Evolutionary conservation across 108 stramenopile species (phyloP), one percentile per base, ranked within the genome.

Genomic region (Cylindrotheca fusiformis): DNA sequence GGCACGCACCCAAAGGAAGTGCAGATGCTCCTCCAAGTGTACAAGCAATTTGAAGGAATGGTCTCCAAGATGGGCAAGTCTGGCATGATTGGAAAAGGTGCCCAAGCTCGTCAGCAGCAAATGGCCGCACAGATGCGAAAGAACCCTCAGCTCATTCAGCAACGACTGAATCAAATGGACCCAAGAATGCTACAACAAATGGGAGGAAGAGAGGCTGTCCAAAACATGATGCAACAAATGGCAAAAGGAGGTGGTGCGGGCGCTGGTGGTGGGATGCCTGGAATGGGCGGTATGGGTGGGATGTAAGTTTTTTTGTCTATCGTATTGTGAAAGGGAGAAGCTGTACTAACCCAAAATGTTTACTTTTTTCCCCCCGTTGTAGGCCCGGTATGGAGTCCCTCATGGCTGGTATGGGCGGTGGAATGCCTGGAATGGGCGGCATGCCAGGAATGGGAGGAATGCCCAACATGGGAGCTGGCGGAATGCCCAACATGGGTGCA

Each of bases 61-160:
- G 84, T 97, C 1, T 64, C 62, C 59, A 94, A 97, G 76, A 91
- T 97, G 87, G 95, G 96, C 41, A 96, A 97, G 77, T 75, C 76
- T 29, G 91, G 90, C 3, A 74, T 95, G 77, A 75, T 95, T 64
- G 80, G 84, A 26, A 95, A 95, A 63, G 83, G 76, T 18, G 90
- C 90, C 33, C 77, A 73, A 54, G 83, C 77, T 29, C 72, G 79
- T 51, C 84, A 88, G 68, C 78, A 79, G 44, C 88, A 93, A 63
- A 71, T 90, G 69, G 78, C 75, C 48, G 84, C 84, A 63, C 79
- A 90, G 57, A 87, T 96, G 87, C 76, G 79, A 52, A 83, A 84
- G 36, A 96, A 95, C 61, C 91, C 93, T 0, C 64, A 80, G 3
- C 64, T 82, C 29, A 83, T 94, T 56, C 77, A 86, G 68, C 87